Evolutionary conservation across 2,329 filamentous ascomycete genomes (phyloP), one percentile per base, ranked within the genome.

Genomic region (Colletotrichum eremochloae): DNA sequence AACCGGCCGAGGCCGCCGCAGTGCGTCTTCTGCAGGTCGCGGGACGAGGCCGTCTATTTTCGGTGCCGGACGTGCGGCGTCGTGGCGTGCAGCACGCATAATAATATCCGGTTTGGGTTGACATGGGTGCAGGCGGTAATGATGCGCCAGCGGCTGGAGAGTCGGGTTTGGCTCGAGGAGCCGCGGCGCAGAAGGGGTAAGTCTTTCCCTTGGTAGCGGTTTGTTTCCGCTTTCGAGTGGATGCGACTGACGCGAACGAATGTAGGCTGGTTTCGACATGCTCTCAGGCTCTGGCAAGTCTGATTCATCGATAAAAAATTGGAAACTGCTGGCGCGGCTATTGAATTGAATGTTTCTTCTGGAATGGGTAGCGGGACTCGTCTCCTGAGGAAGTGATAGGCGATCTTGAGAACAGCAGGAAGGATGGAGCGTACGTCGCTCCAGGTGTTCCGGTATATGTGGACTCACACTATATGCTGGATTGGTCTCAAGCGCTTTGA

Each of bases 51-150:
- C 11, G 29, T 55, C 9, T 64, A 64, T 18, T 64, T 53, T 11
- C 62, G 62, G 36, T 64, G 62, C 18, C 62, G 9, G 48, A 44
- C 36, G 12, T 64, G 62, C 50, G 62, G 62, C 33, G 29, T 64
- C 38, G 62, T 64, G 48, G 50, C 50, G 38, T 64, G 62, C 18
- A 53, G 62, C 48, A 64, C n/a, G 36, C 50, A 53, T 24, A 36
- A 24, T 7, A 31, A 15, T 38, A 29, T 36, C 24, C 48, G 60
- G 60, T 40, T 63, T 2, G 62, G 62, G 50, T 33, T 64, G 62
- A 18, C 38, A 5, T 64, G 62, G 62, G 48, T 18, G 5, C 48
- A 36, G 38, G 62, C 62, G 18, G 18, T 55, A 18, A 44, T 18
- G 18, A 52, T 36, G 8, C 18, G 24, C 14, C 11, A 29, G 7